Base-by-base conservation (phyloP, 768 basidiomycete species). In the Psilocybe tampanensis region DNA sequence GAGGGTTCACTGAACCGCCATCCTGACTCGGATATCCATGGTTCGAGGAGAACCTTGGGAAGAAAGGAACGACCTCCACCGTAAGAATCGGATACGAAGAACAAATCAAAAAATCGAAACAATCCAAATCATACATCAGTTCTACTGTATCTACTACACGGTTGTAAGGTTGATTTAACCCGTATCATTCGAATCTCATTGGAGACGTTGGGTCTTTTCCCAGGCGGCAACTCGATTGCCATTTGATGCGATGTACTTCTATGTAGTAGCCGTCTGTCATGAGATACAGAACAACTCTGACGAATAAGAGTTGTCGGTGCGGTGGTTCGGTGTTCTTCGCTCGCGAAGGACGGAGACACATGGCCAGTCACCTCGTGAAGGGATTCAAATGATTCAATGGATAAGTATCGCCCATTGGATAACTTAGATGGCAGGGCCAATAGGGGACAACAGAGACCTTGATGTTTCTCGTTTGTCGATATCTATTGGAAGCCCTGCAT, bases 401-500 rank as follows among this genome's bases (percentile, higher is more conserved):
- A 48, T 32, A 48, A 48, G 32, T 32, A 8, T 32, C 47, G 24
- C 47, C 1, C 26, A 44, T 58, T 52, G 41, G 52, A 49, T 33
- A 26, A n/a, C 52, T 47, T 55, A 71, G 26, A 72, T 69, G 8
- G 70, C 61, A 24, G 70, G 67, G 13, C 70, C 70, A 23, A 68
- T 66, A 3, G 64, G 59, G 3, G 69, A 69, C 15, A 60, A 66
- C 8, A 69, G 48, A 0, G 71, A 71, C 44, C 66, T 56, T 34
- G 60, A 55, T 29, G 29, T 4, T 34, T 52, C 56, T 41, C 59
- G 61, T 52, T 58, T 59, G 55, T 64, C 57, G 42, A 61, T 49
- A 45, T 63, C 79, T 6, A 81, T 74, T n/a, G 89, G 88, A 13
- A 92, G 70, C 0, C 86, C 84, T 13, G 80, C 86, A 2, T 79